phyloP scores from a whole-genome alignment of 2,329 filamentous ascomycete genomes.

The Geosmithia putterillii region DNA sequence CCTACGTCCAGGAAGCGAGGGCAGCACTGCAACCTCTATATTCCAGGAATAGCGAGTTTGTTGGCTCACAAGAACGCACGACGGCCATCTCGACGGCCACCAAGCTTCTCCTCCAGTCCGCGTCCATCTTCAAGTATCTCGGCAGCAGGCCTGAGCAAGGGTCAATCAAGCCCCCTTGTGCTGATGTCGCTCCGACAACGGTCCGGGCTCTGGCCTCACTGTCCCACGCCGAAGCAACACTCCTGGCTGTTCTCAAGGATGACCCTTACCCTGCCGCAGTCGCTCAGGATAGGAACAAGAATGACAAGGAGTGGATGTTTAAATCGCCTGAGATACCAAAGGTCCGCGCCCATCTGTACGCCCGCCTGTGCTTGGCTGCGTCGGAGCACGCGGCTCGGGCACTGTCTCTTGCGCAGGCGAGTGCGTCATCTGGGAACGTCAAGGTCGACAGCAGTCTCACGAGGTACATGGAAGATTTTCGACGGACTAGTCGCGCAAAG shows the following conservation, averaged over 20 bases:
- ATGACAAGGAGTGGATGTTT: slow-evolving; percentile 95
- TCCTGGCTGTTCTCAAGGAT: slow-evolving; percentile 84
- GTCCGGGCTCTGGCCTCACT: slow-evolving; percentile 49
- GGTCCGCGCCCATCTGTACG: slow-evolving; percentile 79
- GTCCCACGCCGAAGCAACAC: slow-evolving; percentile 75
- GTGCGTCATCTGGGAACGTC: slow-evolving; percentile 10
- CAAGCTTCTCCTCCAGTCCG: slow-evolving; percentile 64
- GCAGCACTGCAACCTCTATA: slow-evolving; percentile 63
- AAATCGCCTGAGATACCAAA: slow-evolving; percentile 78
- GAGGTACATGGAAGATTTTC: slow-evolving; percentile 65
- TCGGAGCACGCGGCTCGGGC: slow-evolving; percentile 78
- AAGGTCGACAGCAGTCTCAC: slow-evolving; percentile 54
- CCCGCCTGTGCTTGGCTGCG: slow-evolving; percentile 74
- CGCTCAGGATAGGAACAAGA: slow-evolving; percentile 67
- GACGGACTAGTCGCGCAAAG: slow-evolving; percentile 64
- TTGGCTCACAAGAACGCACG: slow-evolving; percentile 53
- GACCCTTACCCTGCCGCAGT: slow-evolving; percentile 82
- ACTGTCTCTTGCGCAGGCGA: slow-evolving; percentile 32
- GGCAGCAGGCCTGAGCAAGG: slow-evolving; percentile 39
- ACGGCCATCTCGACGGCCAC: slow-evolving; percentile 62
- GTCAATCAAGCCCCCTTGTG: slow-evolving; percentile 27
- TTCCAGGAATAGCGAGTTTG: slow-evolving; percentile 46
- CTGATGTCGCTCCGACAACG: slow-evolving; percentile 40
- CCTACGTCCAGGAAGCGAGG: slow-evolving; percentile 61
- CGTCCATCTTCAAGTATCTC: slow-evolving; percentile 66